Evolutionary conservation across 345 rosid species (phyloP), one percentile per base, ranked within the genome.

Genomic region (Linum lewisii): DNA sequence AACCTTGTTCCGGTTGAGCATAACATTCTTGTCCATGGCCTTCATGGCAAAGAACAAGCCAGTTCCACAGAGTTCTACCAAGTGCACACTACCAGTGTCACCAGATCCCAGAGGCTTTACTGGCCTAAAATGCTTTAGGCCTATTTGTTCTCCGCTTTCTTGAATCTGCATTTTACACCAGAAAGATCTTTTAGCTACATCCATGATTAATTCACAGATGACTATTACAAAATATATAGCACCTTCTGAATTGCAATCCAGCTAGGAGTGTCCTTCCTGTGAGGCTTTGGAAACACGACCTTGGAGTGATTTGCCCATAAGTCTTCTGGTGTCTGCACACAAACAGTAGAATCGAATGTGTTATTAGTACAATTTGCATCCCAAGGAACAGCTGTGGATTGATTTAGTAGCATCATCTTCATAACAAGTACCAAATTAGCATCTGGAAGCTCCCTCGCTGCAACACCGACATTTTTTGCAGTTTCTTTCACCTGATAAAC

Each of bases 11-110:
- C 95, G 86, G 68, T 86, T 92, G 52, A 92, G 95, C 98, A 92
- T 92, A 25, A 79, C 71, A 60, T 74, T 58, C 74, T 92, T 92
- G 73, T 88, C 98, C 98, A 92, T 92, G 62, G 93, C 93, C 74
- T 92, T 92, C 96, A 92, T 88, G 38, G 98, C 98, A 71, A 83
- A 92, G 54, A 66, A 72, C 45, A 69, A 82, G 38, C 71, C 81
- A 13, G 93, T 79, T 71, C 90, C 98, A 75, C 69, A 68, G 62
- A 92, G 75, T 70, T 92, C 95, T 63, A 92, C 98, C 80, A 92
- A 74, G 69, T 88, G 88, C 59, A 92, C 98, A 74, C 98, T 92
- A 75, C 98, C 98, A n/a, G 96, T 88, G 74, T 92, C 98, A 65
- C 98, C 98, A 3, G 95, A 86, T 61, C 96, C 98, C 76, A 92